Evolutionary conservation across 257 asterid genomes (phyloP).

Genomic region (Solanum pinnatisectum): DNA sequence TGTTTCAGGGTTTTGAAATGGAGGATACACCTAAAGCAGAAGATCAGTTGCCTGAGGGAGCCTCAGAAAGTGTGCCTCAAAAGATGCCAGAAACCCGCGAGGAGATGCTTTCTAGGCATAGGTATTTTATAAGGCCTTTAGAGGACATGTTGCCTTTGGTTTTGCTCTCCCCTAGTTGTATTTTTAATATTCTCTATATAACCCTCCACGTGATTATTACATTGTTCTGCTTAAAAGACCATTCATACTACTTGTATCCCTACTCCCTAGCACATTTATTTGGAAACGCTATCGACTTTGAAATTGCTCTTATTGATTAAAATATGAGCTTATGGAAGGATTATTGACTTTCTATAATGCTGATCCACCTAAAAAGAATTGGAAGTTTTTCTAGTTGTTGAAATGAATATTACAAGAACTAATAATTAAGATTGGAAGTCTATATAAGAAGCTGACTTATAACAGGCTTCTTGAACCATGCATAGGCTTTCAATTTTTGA

Average conservation of each 20-base stretch:
- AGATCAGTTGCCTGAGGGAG: constrained; percentile 22
- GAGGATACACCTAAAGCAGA: constrained; percentile 32
- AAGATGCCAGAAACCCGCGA: constrained; percentile 40
- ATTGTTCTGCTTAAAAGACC: not conserved
- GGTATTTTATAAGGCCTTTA: constrained; percentile 9
- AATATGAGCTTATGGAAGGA: not conserved
- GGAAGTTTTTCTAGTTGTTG: not conserved
- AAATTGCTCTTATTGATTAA: not conserved
- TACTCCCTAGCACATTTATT: not conserved
- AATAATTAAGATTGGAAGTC: not conserved
- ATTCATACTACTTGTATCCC: not conserved
- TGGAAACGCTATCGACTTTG: not conserved
- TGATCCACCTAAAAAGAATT: not conserved
- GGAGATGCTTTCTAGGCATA: constrained; percentile 65
- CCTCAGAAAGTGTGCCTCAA: constrained; percentile 21
- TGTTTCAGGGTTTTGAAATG: constrained; percentile 28
- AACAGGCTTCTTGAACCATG: not conserved
- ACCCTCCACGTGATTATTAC: not conserved
- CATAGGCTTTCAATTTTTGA: not conserved
- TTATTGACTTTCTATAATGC: not conserved
- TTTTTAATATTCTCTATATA: not conserved
- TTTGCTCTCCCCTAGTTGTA: not conserved
- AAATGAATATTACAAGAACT: not conserved
- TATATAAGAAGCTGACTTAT: not conserved
- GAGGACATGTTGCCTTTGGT: not conserved